Conservation (phyloP, 139 green algal genomes). For the Micractinium conductrix region DNA sequence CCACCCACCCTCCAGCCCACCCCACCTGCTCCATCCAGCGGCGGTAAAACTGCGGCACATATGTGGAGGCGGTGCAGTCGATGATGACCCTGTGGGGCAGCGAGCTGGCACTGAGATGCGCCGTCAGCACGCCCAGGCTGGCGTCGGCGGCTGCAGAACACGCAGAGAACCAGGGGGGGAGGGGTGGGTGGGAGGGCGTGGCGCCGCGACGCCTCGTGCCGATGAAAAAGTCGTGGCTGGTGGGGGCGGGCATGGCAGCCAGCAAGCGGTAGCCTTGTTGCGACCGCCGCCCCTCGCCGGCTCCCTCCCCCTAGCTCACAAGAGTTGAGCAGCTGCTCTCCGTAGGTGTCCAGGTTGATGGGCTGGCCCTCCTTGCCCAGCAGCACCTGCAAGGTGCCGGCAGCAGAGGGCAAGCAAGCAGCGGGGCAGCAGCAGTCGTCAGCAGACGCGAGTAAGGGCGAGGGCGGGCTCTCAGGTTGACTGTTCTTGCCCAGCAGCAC, state of each 20-base stretch:
- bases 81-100: constrained; percentile 92
- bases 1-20: neutral
- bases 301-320: neutral
- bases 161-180: neutral
- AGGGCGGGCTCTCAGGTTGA: too few relatives aligned
- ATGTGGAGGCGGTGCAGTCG: constrained; percentile 92
- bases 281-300: too few relatives aligned
- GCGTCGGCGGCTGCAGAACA: constrained; percentile 21
- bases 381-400: neutral
- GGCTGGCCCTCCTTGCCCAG: constrained; percentile 25
- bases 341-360: constrained; percentile 32
- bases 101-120: constrained; percentile 68
- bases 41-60: constrained; percentile 72
- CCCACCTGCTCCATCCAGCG: constrained; percentile 80
- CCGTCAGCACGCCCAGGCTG: constrained; percentile 62
- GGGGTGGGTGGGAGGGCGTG: too few relatives aligned
- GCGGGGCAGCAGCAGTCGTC: too few relatives aligned
- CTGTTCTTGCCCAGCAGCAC: too few relatives aligned
- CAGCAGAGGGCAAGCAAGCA: neutral
- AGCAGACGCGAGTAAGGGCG: too few relatives aligned
- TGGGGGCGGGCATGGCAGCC: too few relatives aligned
- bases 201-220: too few relatives aligned
- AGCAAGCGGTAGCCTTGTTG: too few relatives aligned
- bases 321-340: constrained; percentile 19
- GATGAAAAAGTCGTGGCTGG: too few relatives aligned